Evolutionary conservation across 2,329 filamentous ascomycete genomes (phyloP).

Genomic region (Ramularia collo-cygni): DNA sequence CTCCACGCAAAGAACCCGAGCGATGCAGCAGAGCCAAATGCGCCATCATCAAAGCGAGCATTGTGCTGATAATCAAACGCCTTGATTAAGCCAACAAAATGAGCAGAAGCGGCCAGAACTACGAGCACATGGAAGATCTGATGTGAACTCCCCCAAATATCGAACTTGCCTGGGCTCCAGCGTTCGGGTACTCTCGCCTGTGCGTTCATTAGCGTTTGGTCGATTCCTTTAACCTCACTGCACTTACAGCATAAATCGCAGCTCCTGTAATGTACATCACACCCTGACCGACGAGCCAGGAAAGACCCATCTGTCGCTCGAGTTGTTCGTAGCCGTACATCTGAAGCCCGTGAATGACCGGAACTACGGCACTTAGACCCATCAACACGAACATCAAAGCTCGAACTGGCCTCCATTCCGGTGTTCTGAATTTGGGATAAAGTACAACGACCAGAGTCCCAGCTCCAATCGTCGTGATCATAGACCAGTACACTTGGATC

Average conservation of each 20-base stretch:
- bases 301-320: constrained; percentile 67
- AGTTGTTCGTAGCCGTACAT: constrained; percentile 62
- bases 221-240: neutral
- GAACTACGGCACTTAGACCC: constrained; percentile 75
- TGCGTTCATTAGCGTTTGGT: constrained; percentile 6
- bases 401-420: constrained; percentile 75
- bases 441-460: constrained; percentile 71
- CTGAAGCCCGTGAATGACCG: constrained; percentile 67
- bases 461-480: constrained; percentile 71
- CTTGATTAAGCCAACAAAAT: constrained; percentile 72
- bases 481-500: constrained; percentile 65
- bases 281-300: constrained; percentile 74
- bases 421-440: constrained; percentile 75
- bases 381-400: constrained; percentile 85
- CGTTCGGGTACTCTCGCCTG: constrained; percentile 77
- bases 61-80: constrained; percentile 80
- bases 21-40: neutral
- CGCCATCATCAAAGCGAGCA: constrained; percentile 5
- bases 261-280: constrained; percentile 80
- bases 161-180: constrained; percentile 68
- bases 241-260: constrained; percentile 70
- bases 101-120: constrained; percentile 70
- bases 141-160: constrained; percentile 89
- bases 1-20: neutral
- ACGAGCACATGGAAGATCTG: constrained; percentile 95